Percentiles rank a stretch among this genome's conserved stretches.
Conservation (phyloP, 1,284 basidiomycete genomes). For the Ceratobasidium sp. region DNA sequence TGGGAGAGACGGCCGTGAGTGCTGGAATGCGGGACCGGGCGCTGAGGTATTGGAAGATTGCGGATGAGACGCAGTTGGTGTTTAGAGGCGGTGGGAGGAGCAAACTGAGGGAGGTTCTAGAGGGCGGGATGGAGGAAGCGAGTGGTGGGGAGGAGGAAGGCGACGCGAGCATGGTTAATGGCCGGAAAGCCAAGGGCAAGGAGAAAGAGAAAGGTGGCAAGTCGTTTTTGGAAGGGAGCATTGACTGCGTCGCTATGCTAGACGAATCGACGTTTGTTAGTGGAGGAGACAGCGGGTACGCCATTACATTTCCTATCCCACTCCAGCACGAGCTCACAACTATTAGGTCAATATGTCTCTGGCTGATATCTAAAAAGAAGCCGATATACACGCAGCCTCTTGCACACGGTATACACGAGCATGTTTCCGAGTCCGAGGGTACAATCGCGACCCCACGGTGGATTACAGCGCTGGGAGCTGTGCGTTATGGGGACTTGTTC, state of each 20-base stretch:
- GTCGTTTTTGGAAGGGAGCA: slow-evolving; percentile 85
- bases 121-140: slow-evolving; percentile 78
- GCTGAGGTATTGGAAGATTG: slow-evolving; percentile 95
- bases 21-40: slow-evolving; percentile 94
- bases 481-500: slow-evolving; percentile 93
- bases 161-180: slow-evolving; percentile 57
- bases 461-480: slow-evolving; percentile 86
- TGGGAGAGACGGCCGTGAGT: slow-evolving; percentile 87
- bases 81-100: slow-evolving; percentile 93
- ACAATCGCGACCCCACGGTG: slow-evolving; percentile 84
- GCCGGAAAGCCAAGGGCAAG: slow-evolving; percentile 57
- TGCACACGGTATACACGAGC: slow-evolving; percentile 87
- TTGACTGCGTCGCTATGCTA: slow-evolving; percentile 94
- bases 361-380: slow-evolving; percentile 97
- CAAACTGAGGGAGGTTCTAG: slow-evolving; percentile 81
- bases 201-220: slow-evolving; percentile 61
- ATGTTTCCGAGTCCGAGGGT: slow-evolving; percentile 79
- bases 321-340: neutral
- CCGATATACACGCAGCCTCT: slow-evolving; percentile 87
- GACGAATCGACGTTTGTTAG: slow-evolving; percentile 94
- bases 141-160: slow-evolving; percentile 63
- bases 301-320: slow-evolving; percentile 51
- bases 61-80: slow-evolving; percentile 95
- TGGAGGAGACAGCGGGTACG: slow-evolving; percentile 95
- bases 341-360: slow-evolving; percentile 86